phyloP scores from a whole-genome alignment of 495 filamentous ascomycete genomes.

The Geoglossum glabrum region DNA sequence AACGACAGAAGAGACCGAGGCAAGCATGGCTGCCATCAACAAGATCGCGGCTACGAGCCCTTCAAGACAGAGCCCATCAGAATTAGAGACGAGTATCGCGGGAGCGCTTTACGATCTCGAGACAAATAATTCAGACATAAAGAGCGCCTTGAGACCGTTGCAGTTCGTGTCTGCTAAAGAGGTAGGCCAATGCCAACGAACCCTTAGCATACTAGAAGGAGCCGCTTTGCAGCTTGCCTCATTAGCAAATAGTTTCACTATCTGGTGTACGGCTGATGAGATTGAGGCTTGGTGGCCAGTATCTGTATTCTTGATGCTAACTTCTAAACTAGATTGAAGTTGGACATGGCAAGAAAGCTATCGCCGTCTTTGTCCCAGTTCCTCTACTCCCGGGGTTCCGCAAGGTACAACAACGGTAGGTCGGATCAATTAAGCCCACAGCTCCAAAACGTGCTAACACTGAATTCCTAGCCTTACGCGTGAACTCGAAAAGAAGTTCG shows the following conservation, averaged over 20 bases:
- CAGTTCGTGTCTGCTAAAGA: conserved; percentile 95
- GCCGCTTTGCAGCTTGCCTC: not conserved
- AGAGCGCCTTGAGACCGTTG: conserved; percentile 75
- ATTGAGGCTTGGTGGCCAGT: not conserved
- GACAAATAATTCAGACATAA: conserved; percentile 93
- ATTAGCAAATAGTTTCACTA: not conserved
- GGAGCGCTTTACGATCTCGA: conserved; percentile 93
- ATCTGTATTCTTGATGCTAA: conserved; percentile 22
- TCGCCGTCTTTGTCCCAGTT: conserved; percentile 99
- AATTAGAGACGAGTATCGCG: conserved; percentile 87
- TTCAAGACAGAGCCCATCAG: conserved; percentile 77
- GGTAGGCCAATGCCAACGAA: conserved; percentile 43
- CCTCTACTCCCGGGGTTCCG: conserved; percentile 90
- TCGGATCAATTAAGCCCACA: not conserved
- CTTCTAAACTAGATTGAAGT: conserved; percentile 78
- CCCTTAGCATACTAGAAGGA: not conserved
- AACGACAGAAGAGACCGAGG: not conserved
- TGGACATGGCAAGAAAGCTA: conserved; percentile 99
- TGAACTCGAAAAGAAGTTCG: conserved; percentile 99
- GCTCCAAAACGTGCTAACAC: not conserved
- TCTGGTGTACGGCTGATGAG: not conserved
- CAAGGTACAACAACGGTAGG: conserved; percentile 96
- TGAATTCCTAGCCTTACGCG: conserved; percentile 58
- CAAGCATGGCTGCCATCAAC: conserved; percentile 46
- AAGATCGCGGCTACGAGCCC: conserved; percentile 97